Evolutionary conservation across 2,329 filamentous ascomycete genomes (phyloP).

Genomic region (Aspergillus pseudoterreus): DNA sequence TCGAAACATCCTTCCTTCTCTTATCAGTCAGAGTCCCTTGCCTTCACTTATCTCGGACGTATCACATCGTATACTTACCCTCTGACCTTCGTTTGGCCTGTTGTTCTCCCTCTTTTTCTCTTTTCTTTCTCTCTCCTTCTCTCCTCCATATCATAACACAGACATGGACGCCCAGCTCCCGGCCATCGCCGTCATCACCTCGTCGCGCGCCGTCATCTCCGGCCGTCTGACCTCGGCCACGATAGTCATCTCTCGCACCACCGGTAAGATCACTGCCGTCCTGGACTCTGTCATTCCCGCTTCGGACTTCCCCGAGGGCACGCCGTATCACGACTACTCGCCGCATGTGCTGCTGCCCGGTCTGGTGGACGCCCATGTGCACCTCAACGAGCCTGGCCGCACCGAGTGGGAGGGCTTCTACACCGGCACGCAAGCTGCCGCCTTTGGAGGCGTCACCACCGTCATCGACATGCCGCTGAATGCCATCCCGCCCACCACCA

Average conservation of each 20-base stretch:
- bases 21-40: constrained; percentile 10
- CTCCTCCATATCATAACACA: constrained; percentile 16
- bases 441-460: constrained; percentile 93
- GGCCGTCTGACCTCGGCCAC: constrained; percentile 77
- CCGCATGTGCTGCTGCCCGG: constrained; percentile 83
- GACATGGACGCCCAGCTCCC: constrained; percentile 24
- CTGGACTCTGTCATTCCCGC: constrained; percentile 69
- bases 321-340: constrained; percentile 77
- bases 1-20: neutral
- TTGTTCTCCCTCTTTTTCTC: neutral
- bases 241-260: constrained; percentile 69
- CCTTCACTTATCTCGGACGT: constrained; percentile 1
- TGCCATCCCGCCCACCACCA: constrained; percentile 93
- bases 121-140: constrained; percentile 15
- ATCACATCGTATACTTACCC: constrained; percentile 4
- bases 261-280: constrained; percentile 80
- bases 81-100: neutral
- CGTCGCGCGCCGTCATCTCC: constrained; percentile 76
- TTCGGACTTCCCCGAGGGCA: constrained; percentile 68
- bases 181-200: constrained; percentile 72
- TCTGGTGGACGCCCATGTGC: constrained; percentile 93
- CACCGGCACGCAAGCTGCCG: constrained; percentile 88
- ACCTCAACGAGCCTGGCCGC: constrained; percentile 92
- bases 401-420: constrained; percentile 99
- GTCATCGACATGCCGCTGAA: constrained; percentile 98